phyloP scores from a whole-genome alignment of 1,139 yeast species.

The Nakaseomyces uthaithaninus region DNA sequence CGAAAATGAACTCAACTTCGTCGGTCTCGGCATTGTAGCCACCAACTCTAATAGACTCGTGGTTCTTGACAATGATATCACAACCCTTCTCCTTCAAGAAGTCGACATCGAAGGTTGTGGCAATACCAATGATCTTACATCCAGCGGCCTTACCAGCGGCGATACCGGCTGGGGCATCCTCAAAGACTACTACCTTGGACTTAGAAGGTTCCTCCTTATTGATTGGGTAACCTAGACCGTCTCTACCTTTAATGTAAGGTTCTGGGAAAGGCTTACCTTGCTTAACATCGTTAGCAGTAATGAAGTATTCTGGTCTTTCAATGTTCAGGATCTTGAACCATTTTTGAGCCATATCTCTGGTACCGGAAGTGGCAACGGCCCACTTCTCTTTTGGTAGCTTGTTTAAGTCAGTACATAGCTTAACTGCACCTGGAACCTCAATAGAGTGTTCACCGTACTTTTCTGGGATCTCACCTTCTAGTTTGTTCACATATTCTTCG shows the following conservation, averaged over 20 bases:
- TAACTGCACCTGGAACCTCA: constrained; percentile 70
- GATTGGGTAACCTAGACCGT: constrained; percentile 46
- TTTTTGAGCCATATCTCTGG: constrained; percentile 64
- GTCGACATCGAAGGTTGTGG: constrained; percentile 67
- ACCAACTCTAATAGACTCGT: constrained; percentile 41
- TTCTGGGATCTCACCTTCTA: constrained; percentile 67
- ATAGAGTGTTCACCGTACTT: constrained; percentile 62
- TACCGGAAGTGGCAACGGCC: constrained; percentile 85
- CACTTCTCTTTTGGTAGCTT: constrained; percentile 43
- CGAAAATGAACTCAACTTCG: constrained; percentile 32
- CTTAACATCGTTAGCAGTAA: constrained; percentile 70
- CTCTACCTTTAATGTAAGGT: constrained; percentile 64
- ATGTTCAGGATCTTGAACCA: constrained; percentile 66
- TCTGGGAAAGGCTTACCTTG: constrained; percentile 80
- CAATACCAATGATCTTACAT: constrained; percentile 73
- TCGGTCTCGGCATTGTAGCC: constrained; percentile 32
- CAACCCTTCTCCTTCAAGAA: constrained; percentile 70
- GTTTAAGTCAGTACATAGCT: constrained; percentile 38
- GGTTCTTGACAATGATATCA: constrained; percentile 68
- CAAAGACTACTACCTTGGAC: constrained; percentile 55
- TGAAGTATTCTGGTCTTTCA: constrained; percentile 60
- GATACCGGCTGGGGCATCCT: constrained; percentile 86
- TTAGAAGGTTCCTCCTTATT: constrained; percentile 31
- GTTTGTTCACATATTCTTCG: constrained; percentile 54
- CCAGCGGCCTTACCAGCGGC: constrained; percentile 81